Conservation (phyloP, 2,329 filamentous ascomycete genomes). For the Trichoderma sp. region DNA sequence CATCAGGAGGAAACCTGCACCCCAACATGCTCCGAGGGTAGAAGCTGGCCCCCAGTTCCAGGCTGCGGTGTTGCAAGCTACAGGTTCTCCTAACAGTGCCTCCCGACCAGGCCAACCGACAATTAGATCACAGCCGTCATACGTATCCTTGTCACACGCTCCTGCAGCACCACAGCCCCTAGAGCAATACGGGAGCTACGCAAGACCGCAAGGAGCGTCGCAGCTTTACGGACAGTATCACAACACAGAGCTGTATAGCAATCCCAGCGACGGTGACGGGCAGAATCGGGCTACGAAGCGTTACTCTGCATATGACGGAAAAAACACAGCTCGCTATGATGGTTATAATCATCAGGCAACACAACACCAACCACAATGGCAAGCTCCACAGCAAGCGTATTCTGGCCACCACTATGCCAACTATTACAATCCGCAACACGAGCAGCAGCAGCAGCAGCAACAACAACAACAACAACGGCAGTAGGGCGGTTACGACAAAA, state of each 20-base stretch:
- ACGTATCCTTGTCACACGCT: background rate
- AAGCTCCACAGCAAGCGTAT: background rate
- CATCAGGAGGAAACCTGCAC: constrained; percentile 9
- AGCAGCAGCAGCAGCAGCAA: background rate
- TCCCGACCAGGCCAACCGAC: background rate
- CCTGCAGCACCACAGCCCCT: background rate
- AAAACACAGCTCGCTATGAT: background rate
- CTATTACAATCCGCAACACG: background rate
- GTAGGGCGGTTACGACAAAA: background rate
- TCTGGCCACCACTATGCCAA: background rate
- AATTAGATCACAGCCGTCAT: background rate
- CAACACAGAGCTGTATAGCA: background rate
- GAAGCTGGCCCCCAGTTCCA: background rate
- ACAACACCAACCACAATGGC: background rate
- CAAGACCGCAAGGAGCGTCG: background rate
- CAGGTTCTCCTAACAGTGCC: background rate
- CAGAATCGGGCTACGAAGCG: background rate
- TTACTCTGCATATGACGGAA: constrained; percentile 1
- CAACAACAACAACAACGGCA: background rate
- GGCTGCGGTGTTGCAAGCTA: background rate
- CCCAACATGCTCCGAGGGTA: background rate
- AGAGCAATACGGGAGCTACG: background rate
- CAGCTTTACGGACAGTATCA: constrained; percentile 4
- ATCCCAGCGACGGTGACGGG: background rate
- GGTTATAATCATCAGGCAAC: background rate